Conservation (phyloP, 2,329 filamentous ascomycete genomes). For the Diaporthe sp. region DNA sequence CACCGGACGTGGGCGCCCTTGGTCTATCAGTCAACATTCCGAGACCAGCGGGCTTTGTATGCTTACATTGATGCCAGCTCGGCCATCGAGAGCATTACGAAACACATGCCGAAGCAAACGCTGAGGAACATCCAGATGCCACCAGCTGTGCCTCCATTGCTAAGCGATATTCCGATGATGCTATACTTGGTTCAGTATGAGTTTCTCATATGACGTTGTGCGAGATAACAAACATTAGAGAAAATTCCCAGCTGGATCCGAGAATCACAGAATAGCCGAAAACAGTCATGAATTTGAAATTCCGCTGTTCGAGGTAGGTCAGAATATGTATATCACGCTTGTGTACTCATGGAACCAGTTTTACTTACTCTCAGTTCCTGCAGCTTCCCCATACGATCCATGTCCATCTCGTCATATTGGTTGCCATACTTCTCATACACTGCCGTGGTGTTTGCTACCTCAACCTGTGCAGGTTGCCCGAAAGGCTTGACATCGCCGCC, state of each 20-base stretch:
- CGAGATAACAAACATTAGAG: not conserved
- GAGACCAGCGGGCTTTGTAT: not conserved
- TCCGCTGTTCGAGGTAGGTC: not conserved
- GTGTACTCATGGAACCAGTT: too few species aligned
- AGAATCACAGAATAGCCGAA: conserved; percentile 16
- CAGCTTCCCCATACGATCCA: conserved; percentile 3
- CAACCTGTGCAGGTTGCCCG: not conserved
- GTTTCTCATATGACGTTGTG: not conserved
- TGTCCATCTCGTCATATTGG: conserved; percentile 6
- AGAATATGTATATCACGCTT: not conserved
- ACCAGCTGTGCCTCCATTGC: conserved; percentile 19
- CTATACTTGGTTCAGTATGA: not conserved
- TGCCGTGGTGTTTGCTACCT: not conserved
- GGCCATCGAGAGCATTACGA: conserved; percentile 19
- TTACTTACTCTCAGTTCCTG: conserved; percentile 7
- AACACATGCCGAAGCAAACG: conserved; percentile 24
- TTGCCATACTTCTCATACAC: conserved; percentile 13
- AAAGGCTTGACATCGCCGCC: not conserved
- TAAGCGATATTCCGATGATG: conserved; percentile 11
- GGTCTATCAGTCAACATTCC: not conserved
- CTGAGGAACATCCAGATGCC: conserved; percentile 18
- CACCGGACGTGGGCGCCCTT: conserved; percentile 2
- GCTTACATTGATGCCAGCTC: conserved; percentile 21
- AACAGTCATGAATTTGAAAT: conserved; percentile 1
- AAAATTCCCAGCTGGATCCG: conserved; percentile 2